A percentile compares a stretch with the other conserved stretches of the same genome.
These are phyloP conservation scores for Ophiocordyceps sinensis DNA, from an alignment of 2,329 filamentous ascomycete species.

Conservation along the genomic window DNA sequence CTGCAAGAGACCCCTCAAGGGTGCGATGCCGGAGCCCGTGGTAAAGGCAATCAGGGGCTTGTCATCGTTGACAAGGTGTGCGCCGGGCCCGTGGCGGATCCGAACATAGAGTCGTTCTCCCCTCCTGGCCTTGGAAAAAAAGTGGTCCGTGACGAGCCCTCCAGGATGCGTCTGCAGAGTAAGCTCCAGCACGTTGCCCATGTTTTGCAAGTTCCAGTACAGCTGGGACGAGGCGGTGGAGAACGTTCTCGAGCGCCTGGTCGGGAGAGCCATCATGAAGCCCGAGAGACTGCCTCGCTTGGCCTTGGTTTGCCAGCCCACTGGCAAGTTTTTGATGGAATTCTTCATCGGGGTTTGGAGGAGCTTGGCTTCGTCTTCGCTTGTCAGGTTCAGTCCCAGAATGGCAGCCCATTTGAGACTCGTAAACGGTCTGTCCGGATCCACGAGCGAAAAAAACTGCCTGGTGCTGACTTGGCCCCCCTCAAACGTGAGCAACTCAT, in stretches of 20 bases:
- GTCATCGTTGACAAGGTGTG: neutral
- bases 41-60: constrained; percentile 1
- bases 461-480: neutral
- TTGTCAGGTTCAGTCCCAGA: neutral
- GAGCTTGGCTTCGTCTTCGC: neutral
- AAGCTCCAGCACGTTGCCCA: constrained; percentile 2
- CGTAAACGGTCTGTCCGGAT: constrained; percentile 1
- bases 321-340: neutral
- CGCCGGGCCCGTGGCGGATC: constrained; percentile 1
- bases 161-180: constrained; percentile 1
- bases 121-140: neutral
- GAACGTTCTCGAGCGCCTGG: neutral
- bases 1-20: neutral
- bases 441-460: constrained; percentile 1
- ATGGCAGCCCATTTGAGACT: constrained; percentile 1
- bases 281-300: neutral
- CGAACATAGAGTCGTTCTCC: neutral
- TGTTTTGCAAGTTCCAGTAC: constrained; percentile 1
- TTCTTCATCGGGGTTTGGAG: neutral
- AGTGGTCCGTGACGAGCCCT: constrained; percentile 1
- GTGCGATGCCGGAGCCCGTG: constrained; percentile 1
- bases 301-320: neutral
- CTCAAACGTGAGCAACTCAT: neutral
- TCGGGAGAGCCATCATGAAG: constrained; percentile 1
- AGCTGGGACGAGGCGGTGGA: constrained; percentile 2